A percentile compares a stretch with the other conserved stretches of the same genome.
Conservation (phyloP, 805 yeast genomes). For the Schwanniomyces vanrijiae region DNA sequence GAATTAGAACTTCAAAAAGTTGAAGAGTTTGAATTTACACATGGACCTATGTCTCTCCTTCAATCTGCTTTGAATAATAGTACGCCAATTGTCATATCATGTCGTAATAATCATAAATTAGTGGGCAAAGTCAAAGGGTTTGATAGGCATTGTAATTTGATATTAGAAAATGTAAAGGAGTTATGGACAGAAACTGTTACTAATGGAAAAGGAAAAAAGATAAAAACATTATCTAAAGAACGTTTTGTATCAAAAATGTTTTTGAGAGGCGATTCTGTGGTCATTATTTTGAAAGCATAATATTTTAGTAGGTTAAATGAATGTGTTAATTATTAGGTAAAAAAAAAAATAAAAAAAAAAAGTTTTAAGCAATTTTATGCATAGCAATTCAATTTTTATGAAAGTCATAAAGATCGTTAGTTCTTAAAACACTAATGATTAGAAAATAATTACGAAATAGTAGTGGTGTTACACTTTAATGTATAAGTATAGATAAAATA, state of each 20-base stretch:
- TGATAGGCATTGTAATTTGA: conserved; percentile 94
- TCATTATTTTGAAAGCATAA: conserved; percentile 63
- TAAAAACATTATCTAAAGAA: conserved; percentile 59
- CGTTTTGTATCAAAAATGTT: conserved; percentile 88
- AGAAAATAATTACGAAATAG: no score
- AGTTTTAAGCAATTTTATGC: no score
- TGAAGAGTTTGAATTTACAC: conserved; percentile 84
- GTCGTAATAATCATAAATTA: conserved; percentile 90
- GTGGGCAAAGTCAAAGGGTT: conserved; percentile 90
- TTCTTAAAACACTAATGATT: not conserved
- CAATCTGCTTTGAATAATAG: conserved; percentile 76
- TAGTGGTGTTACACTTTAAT: not conserved
- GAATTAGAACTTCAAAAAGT: conserved; percentile 75
- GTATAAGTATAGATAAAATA: not conserved
- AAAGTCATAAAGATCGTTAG: not conserved
- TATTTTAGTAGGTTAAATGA: not conserved
- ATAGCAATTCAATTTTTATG: no score
- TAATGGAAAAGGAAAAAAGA: conserved; percentile 67
- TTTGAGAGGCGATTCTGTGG: conserved; percentile 92
- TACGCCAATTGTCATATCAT: conserved; percentile 79
- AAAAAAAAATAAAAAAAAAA: no score
- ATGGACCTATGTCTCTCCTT: conserved; percentile 91
- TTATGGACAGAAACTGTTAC: conserved; percentile 68
- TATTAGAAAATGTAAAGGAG: conserved; percentile 89
- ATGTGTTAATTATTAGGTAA: not conserved